A percentile compares a stretch with the other conserved stretches of the same genome.
Evolutionary conservation across 306 rosid species (phyloP).

Genomic region (Pyrus betulifolia): DNA sequence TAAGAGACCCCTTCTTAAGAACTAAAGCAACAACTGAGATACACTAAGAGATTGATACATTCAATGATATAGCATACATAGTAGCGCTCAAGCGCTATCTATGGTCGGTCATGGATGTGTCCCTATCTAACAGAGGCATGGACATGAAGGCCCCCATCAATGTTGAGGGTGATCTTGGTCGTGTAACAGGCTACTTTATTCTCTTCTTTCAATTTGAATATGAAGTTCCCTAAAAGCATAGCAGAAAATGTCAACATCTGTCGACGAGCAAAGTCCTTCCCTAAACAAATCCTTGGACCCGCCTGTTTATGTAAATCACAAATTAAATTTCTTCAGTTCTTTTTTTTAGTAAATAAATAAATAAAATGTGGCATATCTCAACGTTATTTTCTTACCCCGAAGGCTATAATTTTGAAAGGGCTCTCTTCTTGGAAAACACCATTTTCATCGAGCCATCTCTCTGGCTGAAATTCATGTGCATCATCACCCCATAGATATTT

Average conservation of each 20-base stretch:
- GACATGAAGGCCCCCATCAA: constrained; percentile 10
- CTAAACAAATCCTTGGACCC: not conserved
- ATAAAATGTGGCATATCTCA: too few species aligned
- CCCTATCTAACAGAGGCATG: not conserved
- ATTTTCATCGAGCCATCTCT: constrained; percentile 29
- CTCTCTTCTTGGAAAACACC: constrained; percentile 20
- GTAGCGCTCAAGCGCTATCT: too few species aligned
- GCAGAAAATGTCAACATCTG: not conserved
- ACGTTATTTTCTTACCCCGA: not conserved
- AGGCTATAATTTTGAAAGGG: constrained; percentile 27
- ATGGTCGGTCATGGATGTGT: too few species aligned
- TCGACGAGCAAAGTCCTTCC: not conserved
- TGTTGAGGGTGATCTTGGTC: constrained; percentile 14
- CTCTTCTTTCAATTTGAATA: constrained; percentile 7
- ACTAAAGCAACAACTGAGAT: too few species aligned
- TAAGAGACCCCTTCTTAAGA: too few species aligned
- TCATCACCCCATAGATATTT: constrained; percentile 28
- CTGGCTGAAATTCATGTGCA: constrained; percentile 26
- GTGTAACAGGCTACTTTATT: not conserved
- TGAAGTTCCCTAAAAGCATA: not conserved
- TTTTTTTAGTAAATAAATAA: not conserved
- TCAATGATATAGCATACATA: too few species aligned
- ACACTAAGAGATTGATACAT: too few species aligned
- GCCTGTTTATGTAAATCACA: not conserved
- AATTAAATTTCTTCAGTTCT: not conserved